Conservation (phyloP, 192 early-diverging fungal genomes). For the Oehlia diaphana region DNA sequence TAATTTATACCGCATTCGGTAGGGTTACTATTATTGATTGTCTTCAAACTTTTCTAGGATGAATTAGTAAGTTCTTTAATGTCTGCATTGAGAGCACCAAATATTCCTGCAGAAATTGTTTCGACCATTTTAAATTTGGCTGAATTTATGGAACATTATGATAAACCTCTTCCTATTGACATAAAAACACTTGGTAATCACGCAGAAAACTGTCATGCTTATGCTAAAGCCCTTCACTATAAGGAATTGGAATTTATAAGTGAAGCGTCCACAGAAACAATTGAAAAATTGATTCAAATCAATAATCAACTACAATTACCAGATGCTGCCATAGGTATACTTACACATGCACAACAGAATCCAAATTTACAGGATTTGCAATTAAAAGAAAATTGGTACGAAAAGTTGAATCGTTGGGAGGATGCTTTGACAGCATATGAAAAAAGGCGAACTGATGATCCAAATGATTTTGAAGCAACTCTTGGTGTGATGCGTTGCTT, state of each 20-base stretch:
- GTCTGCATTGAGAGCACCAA: constrained; percentile 75
- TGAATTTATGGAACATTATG: constrained; percentile 99
- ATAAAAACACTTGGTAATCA: constrained; percentile 85
- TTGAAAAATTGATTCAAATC: constrained; percentile 89
- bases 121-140: constrained; percentile 91
- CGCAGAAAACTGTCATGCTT: constrained; percentile 91
- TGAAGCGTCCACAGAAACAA: constrained; percentile 79
- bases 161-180: constrained; percentile 92
- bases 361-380: constrained; percentile 71
- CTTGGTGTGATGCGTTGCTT: constrained; percentile 88
- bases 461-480: constrained; percentile 73
- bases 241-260: constrained; percentile 92
- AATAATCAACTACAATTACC: constrained; percentile 95
- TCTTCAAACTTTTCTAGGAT: constrained; percentile 44
- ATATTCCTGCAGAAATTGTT: constrained; percentile 90
- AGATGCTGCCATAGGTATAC: constrained; percentile 94
- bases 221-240: constrained; percentile 98
- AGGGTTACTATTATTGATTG: background rate
- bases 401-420: constrained; percentile 92
- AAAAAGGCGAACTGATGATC: constrained; percentile 72
- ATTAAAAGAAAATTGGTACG: constrained; percentile 89
- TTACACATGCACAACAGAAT: constrained; percentile 83
- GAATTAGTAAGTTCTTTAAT: constrained; percentile 82
- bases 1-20: too few species aligned
- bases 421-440: constrained; percentile 89